Evolutionary conservation across 805 yeast genomes (phyloP), one percentile per base, ranked within the genome.

Genomic region (Wickerhamomyces tratensis): DNA sequence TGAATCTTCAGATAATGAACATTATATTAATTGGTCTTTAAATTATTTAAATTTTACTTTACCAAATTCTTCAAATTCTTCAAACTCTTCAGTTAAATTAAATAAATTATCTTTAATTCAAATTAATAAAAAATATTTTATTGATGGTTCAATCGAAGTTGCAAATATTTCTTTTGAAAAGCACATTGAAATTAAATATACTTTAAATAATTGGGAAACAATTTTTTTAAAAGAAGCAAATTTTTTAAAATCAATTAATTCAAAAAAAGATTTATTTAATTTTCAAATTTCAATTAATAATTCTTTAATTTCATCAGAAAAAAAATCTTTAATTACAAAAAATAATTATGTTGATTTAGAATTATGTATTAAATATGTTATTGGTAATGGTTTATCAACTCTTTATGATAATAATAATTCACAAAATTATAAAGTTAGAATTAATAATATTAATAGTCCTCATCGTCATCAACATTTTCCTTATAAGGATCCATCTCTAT

Each of bases 181-280:
- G 50, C 58, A 57, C 41, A 59, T 69, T 38, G 54, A 61, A 34
- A 52, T 78, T 33, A 76, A 74, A 51, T 57, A 76, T 45, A 69
- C 82, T 5, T 58, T 65, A 42, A 73, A 78, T 58, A 56, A 65
- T 43, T 79, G 74, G 74, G 62, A 65, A 40, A 68, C 72, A 52
- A 69, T 50, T 49, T 73, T 70, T 57, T 65, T 69, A 57, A 71
- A 43, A 45, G 58, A 50, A 41, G 52, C 44, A 26, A 41, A 54
- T 8, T 53, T 55, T 39, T 52, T 51, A 33, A 50, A 51, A 44
- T 42, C 57, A 10, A 20, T 57, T 27, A 46, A 49, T 39, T 25
- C 44, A 1, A 39, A 41, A n/a, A 68, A 57, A 42, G 74, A 69
- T 48, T 65, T 63, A 48, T 69, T 79, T 57, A 67, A 68, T 39